Evolutionary conservation across 176 grass and related monocot genomes (phyloP).

Genomic region (Triticum aestivum): DNA sequence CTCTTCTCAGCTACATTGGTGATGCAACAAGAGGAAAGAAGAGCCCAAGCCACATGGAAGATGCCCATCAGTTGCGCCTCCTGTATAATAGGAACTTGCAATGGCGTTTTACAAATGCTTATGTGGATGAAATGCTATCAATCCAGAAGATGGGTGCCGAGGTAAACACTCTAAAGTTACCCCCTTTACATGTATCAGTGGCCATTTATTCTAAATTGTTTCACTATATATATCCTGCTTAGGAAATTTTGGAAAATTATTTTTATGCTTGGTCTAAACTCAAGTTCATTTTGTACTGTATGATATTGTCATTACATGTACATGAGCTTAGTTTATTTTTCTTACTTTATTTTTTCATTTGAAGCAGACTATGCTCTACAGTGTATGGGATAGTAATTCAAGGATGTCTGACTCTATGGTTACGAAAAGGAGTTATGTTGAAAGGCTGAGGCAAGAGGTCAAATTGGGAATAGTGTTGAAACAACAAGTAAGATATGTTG

Average conservation of each 20-base stretch:
- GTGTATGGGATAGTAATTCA: slow-evolving; percentile 61
- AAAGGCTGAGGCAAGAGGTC: slow-evolving; percentile 62
- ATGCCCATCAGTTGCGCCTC: slow-evolving; percentile 74
- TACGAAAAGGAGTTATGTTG: slow-evolving; percentile 60
- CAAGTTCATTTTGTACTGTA: slow-evolving; percentile 12
- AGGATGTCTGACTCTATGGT: slow-evolving; percentile 64
- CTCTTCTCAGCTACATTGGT: slow-evolving; percentile 58
- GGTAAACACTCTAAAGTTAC: slow-evolving; percentile 50
- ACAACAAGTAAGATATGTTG: slow-evolving; percentile 69
- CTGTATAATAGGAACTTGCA: slow-evolving; percentile 81
- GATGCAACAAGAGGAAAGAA: slow-evolving; percentile 82
- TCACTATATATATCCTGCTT: background rate
- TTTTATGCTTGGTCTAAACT: slow-evolving; percentile 7
- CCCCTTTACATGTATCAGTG: background rate
- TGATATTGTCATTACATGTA: slow-evolving; percentile 12
- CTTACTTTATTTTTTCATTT: slow-evolving; percentile 51
- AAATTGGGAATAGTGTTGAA: slow-evolving; percentile 64
- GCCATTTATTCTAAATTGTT: slow-evolving; percentile 5
- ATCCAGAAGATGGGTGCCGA: slow-evolving; percentile 84
- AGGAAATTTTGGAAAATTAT: background rate
- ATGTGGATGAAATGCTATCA: slow-evolving; percentile 60
- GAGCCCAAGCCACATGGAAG: slow-evolving; percentile 66
- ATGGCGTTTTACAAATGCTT: slow-evolving; percentile 91
- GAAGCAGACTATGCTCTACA: slow-evolving; percentile 76
- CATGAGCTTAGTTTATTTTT: slow-evolving; percentile 19